phyloP scores from a whole-genome alignment of 2,329 filamentous ascomycete species.

The Dryadomyces quercivorus region DNA sequence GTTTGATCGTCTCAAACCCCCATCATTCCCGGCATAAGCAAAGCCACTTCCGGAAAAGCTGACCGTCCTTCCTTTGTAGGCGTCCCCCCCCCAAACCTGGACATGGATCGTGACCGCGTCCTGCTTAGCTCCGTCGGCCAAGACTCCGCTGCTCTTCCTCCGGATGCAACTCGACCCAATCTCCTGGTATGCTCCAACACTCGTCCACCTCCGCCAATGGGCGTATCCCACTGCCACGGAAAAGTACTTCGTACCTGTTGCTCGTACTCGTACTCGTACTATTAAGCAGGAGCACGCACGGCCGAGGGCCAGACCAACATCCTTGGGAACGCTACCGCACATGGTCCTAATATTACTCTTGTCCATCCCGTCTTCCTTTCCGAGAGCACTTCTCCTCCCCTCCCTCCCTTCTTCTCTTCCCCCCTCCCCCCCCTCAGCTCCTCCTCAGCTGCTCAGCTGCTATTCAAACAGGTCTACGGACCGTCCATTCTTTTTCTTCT shows the following conservation, averaged over 20 bases:
- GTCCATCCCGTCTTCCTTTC: background rate
- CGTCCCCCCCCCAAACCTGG: background rate
- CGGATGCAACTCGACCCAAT: background rate
- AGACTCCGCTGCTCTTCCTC: background rate
- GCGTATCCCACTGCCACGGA: background rate
- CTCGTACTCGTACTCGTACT: background rate
- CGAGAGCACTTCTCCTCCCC: background rate
- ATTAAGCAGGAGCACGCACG: background rate
- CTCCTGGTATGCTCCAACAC: background rate
- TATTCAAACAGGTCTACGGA: background rate
- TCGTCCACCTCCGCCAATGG: background rate
- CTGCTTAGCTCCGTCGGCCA: background rate
- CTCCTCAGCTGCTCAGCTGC: no score
- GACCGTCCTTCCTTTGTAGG: background rate
- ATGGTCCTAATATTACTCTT: background rate
- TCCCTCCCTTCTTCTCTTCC: background rate
- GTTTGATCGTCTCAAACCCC: background rate
- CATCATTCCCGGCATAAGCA: background rate
- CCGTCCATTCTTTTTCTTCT: background rate
- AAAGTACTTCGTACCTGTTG: no score
- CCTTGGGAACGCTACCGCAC: background rate
- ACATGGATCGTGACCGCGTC: background rate
- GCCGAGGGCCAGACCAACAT: background rate
- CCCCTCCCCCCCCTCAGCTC: background rate
- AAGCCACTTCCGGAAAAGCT: background rate